These are phyloP conservation scores for Rhodotorula sp. DNA, from an alignment of 1,284 basidiomycete species.

Conservation along the genomic window DNA sequence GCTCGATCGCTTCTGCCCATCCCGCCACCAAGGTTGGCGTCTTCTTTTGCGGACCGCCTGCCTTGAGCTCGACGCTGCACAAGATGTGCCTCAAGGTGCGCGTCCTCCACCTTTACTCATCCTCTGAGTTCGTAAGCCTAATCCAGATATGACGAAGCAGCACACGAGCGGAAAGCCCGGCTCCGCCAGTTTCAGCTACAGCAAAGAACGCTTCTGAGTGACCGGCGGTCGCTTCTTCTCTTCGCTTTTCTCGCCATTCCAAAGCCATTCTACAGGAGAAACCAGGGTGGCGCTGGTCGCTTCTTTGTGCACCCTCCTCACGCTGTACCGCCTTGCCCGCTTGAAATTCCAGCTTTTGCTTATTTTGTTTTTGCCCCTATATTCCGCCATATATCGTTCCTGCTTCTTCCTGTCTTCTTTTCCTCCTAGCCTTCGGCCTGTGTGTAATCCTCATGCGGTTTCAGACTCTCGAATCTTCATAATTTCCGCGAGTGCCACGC, in stretches of 20 bases:
- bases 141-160: not conserved
- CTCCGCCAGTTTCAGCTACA: conserved; percentile 10
- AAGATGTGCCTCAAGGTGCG: conserved; percentile 79
- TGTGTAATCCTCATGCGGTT: too few relatives aligned
- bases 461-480: too few relatives aligned
- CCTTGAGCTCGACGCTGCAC: conserved; percentile 68
- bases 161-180: not conserved
- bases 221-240: too few relatives aligned
- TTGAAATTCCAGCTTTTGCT: too few relatives aligned
- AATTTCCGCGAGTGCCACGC: too few relatives aligned
- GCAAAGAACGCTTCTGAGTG: conserved; percentile 24
- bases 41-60: conserved; percentile 45
- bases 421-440: too few relatives aligned
- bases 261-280: not conserved
- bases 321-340: too few relatives aligned
- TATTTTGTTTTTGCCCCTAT: too few relatives aligned
- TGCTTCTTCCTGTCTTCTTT: too few relatives aligned
- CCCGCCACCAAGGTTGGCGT: conserved; percentile 80
- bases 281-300: not conserved
- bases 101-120: conserved; percentile 45
- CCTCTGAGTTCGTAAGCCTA: not conserved
- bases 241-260: not conserved
- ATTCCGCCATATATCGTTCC: too few relatives aligned
- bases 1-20: conserved; percentile 70
- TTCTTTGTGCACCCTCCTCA: too few relatives aligned